phyloP scores from a whole-genome alignment of 2,329 filamentous ascomycete species.

The Didymella pinodella region DNA sequence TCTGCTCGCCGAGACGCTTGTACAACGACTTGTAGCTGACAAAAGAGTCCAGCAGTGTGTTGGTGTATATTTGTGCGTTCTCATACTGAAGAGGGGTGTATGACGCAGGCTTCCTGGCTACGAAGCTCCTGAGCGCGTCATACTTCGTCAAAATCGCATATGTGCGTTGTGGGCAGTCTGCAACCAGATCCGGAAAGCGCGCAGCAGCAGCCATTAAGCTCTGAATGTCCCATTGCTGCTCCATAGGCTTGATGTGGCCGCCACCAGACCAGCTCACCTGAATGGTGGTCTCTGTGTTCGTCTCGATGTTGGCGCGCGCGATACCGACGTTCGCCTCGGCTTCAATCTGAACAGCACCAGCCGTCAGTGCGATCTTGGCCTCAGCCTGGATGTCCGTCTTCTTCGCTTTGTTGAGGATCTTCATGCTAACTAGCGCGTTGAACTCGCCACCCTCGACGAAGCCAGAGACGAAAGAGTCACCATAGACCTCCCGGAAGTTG shows the following conservation, averaged over 20 bases:
- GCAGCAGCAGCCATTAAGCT: slow-evolving; percentile 4
- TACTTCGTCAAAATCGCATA: slow-evolving; percentile 25
- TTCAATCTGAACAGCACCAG: slow-evolving; percentile 3
- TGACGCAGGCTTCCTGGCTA: slow-evolving; percentile 2
- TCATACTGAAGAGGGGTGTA: slow-evolving; percentile 21
- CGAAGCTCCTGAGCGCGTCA: slow-evolving; percentile 16
- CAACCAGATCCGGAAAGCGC: slow-evolving; percentile 19
- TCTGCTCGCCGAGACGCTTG: background rate
- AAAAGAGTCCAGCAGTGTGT: slow-evolving; percentile 19
- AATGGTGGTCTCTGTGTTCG: slow-evolving; percentile 21
- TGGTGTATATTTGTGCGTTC: slow-evolving; percentile 19
- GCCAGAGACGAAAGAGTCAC: too few relatives aligned
- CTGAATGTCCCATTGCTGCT: slow-evolving; percentile 12
- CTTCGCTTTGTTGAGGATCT: slow-evolving; percentile 16
- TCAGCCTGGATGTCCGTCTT: slow-evolving; percentile 10
- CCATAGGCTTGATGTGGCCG: slow-evolving; percentile 23
- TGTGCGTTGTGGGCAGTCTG: slow-evolving; percentile 18
- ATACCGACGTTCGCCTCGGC: slow-evolving; percentile 12
- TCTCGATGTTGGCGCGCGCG: slow-evolving; percentile 8
- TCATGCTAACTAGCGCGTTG: too few relatives aligned
- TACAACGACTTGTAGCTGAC: slow-evolving; percentile 24
- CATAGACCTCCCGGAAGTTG: too few relatives aligned
- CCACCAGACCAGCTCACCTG: slow-evolving; percentile 26
- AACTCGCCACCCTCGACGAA: too few relatives aligned
- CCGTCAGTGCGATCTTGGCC: slow-evolving; percentile 13